Evolutionary conservation across 2,329 filamentous ascomycete genomes (phyloP).

Genomic region (Pleoardoris graminearum): DNA sequence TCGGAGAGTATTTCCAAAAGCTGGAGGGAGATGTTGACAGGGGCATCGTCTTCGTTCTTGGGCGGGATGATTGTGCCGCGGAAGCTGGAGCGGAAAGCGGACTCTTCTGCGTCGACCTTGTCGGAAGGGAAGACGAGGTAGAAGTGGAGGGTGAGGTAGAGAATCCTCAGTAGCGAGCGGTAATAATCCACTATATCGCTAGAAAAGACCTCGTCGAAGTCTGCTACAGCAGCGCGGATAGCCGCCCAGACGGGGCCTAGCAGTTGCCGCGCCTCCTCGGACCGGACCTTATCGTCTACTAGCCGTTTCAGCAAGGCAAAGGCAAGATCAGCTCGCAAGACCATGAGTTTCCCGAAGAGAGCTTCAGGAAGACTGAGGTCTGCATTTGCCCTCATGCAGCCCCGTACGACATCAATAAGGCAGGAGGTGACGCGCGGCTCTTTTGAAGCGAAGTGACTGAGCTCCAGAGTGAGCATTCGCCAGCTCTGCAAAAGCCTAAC

Average conservation of each 20-base stretch:
- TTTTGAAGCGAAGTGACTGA: constrained; percentile 66
- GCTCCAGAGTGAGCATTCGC: constrained; percentile 83
- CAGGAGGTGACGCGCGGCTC: constrained; percentile 65
- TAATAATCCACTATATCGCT: constrained; percentile 70
- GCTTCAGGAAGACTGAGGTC: constrained; percentile 71
- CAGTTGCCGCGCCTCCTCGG: constrained; percentile 57
- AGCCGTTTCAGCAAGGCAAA: constrained; percentile 82
- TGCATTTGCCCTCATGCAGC: constrained; percentile 79
- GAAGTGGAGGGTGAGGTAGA: constrained; percentile 79
- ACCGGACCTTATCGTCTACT: constrained; percentile 59
- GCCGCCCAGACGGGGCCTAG: constrained; percentile 64
- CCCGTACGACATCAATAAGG: constrained; percentile 73
- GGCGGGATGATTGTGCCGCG: constrained; percentile 38
- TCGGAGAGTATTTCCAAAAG: constrained; percentile 79
- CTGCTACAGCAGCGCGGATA: constrained; percentile 56
- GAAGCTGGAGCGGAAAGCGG: constrained; percentile 40
- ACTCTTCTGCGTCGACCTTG: constrained; percentile 19
- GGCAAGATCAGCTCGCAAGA: constrained; percentile 76
- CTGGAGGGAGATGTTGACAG: constrained; percentile 27
- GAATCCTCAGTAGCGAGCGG: constrained; percentile 77
- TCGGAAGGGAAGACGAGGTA: constrained; percentile 51
- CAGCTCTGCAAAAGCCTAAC: constrained; percentile 84
- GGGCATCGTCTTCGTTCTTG: constrained; percentile 48
- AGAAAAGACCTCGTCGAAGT: constrained; percentile 63
- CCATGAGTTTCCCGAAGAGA: constrained; percentile 78